phyloP scores from a whole-genome alignment of 2,329 filamentous ascomycete species.

The Paraphaeosphaeria minitans region DNA sequence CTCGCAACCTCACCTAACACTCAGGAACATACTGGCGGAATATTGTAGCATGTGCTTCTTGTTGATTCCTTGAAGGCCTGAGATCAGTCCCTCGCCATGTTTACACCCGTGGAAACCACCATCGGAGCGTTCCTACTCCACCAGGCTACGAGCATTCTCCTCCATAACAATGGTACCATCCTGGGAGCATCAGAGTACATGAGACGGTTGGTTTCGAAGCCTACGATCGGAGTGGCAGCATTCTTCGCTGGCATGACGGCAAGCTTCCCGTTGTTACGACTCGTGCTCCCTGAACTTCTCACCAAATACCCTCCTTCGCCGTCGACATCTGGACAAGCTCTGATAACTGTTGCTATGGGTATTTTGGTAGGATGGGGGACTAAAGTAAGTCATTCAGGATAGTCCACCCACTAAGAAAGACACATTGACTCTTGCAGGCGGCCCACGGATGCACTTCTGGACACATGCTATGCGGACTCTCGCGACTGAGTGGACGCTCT shows the following conservation, averaged over 20 bases:
- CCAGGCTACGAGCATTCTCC: slow-evolving; percentile 56
- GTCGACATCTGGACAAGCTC: slow-evolving; percentile 40
- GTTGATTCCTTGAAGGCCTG: background rate
- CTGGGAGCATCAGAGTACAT: slow-evolving; percentile 58
- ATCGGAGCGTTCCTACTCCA: slow-evolving; percentile 58
- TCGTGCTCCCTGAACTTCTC: slow-evolving; percentile 51
- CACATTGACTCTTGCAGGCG: slow-evolving; percentile 24
- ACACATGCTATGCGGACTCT: slow-evolving; percentile 61
- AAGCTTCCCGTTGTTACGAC: slow-evolving; percentile 50
- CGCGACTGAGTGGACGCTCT: slow-evolving; percentile 57
- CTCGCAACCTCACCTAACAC: background rate
- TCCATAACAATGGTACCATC: slow-evolving; percentile 58
- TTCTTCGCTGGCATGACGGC: slow-evolving; percentile 55
- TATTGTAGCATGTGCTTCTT: background rate
- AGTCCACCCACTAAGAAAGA: background rate
- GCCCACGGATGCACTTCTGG: slow-evolving; percentile 59
- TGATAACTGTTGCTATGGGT: slow-evolving; percentile 50
- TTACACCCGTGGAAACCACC: slow-evolving; percentile 58
- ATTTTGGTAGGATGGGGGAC: slow-evolving; percentile 58
- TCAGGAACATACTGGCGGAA: too few relatives aligned
- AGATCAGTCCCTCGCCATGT: slow-evolving; percentile 47
- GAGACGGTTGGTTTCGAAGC: slow-evolving; percentile 48
- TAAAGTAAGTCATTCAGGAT: slow-evolving; percentile 47
- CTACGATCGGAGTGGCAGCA: slow-evolving; percentile 49
- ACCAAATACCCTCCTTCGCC: slow-evolving; percentile 50